These are phyloP conservation scores for Gracilariopsis chorda DNA, from an alignment of 23 red algal genomes.

Conservation along the genomic window DNA sequence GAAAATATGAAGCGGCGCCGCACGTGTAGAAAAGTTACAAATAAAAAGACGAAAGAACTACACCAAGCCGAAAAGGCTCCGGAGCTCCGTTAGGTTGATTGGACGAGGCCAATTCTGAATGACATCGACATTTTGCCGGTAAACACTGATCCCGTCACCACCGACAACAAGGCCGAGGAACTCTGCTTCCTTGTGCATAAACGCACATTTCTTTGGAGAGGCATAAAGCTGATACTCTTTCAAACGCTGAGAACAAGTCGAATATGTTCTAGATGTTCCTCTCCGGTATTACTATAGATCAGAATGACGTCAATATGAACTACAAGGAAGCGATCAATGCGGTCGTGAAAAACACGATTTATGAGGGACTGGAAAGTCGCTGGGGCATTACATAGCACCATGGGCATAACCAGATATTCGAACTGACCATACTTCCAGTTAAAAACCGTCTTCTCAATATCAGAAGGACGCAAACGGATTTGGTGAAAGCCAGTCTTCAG, in stretches of 20 bases:
- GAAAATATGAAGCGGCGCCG: neutral
- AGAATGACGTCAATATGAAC: neutral
- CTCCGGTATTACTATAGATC: neutral
- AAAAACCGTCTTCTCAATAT: conserved; percentile 25
- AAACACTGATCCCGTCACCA: neutral
- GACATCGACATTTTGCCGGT: neutral
- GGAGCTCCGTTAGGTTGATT: neutral
- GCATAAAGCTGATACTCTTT: neutral
- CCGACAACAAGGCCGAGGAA: neutral
- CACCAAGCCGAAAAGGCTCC: neutral
- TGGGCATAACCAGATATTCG: conserved; percentile 2
- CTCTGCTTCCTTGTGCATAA: neutral
- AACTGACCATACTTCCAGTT: conserved; percentile 9
- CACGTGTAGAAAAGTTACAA: neutral
- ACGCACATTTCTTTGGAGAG: neutral
- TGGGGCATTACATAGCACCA: neutral
- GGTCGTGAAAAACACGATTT: no score
- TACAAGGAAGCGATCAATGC: no score
- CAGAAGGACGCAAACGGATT: neutral
- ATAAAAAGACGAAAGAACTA: neutral
- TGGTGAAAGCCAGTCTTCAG: neutral
- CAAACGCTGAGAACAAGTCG: neutral
- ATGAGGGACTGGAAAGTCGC: no score
- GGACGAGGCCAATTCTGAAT: neutral
- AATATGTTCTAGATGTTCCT: neutral